These are phyloP conservation scores for Phyllosticta paracitricarpa DNA, from an alignment of 2,329 filamentous ascomycete species.

Conservation along the genomic window DNA sequence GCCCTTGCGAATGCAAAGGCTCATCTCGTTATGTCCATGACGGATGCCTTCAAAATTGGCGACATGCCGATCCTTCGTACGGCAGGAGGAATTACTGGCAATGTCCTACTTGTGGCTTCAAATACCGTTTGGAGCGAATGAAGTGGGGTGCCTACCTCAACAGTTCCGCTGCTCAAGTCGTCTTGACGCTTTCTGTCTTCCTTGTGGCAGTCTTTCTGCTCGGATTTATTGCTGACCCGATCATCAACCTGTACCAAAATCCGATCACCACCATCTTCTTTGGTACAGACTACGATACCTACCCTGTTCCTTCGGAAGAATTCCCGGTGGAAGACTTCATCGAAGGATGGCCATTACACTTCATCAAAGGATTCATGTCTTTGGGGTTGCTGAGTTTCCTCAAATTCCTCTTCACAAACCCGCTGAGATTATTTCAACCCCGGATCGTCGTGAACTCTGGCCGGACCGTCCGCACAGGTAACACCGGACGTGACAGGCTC, in stretches of 20 bases:
- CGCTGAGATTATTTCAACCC: conserved; percentile 58
- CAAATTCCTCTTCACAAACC: conserved; percentile 65
- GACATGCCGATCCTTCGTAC: conserved; percentile 59
- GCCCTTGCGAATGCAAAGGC: conserved; percentile 88
- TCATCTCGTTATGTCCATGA: conserved; percentile 92
- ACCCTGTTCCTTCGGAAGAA: conserved; percentile 27
- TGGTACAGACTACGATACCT: conserved; percentile 1
- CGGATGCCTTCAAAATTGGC: conserved; percentile 75
- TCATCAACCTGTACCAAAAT: conserved; percentile 81
- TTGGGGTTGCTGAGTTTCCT: conserved; percentile 77
- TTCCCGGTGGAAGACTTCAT: conserved; percentile 28
- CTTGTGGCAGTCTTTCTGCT: conserved; percentile 65
- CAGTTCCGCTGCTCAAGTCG: conserved; percentile 50
- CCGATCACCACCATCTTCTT: conserved; percentile 35
- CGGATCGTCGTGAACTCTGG: conserved; percentile 46
- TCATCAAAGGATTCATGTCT: conserved; percentile 81
- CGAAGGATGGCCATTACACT: conserved; percentile 67
- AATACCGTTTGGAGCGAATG: conserved; percentile 69
- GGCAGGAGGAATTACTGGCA: conserved; percentile 65
- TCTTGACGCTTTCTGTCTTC: conserved; percentile 63
- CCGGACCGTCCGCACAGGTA: conserved; percentile 36
- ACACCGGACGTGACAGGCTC: conserved; percentile 64
- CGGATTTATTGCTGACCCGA: conserved; percentile 86
- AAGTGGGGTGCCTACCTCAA: conserved; percentile 57
- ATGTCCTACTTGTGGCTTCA: conserved; percentile 80